Conservation (phyloP, 2,329 filamentous ascomycete species). For the Pseudogymnoascus sp. region DNA sequence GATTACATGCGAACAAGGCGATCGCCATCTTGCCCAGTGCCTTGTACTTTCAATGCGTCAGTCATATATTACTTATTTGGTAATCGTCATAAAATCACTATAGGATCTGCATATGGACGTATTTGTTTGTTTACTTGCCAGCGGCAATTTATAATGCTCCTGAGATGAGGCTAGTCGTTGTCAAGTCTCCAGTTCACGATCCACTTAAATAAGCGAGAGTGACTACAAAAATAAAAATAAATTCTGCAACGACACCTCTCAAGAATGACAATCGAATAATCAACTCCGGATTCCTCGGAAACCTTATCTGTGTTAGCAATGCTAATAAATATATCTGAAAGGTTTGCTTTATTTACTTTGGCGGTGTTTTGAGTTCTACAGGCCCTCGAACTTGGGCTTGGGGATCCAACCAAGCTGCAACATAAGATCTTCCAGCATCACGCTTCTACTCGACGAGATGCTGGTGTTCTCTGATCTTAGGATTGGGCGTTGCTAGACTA, state of each 20-base stretch:
- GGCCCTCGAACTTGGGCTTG: not conserved
- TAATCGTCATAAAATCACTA: not conserved
- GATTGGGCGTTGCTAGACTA: slow-evolving; percentile 13
- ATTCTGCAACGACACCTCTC: not conserved
- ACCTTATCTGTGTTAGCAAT: not conserved
- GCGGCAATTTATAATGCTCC: not conserved
- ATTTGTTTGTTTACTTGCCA: not conserved
- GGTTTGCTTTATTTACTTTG: not conserved
- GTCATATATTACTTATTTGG: not conserved
- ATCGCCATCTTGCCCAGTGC: not conserved
- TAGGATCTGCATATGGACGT: not conserved
- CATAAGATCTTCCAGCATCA: slow-evolving; percentile 10
- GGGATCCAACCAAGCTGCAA: slow-evolving; percentile 3
- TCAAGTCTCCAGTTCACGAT: not conserved
- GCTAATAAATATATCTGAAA: not conserved
- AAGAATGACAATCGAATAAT: not conserved
- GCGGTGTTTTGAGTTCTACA: not conserved
- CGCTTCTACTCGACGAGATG: slow-evolving; percentile 10
- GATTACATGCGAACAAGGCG: not conserved
- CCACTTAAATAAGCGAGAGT: slow-evolving; percentile 11
- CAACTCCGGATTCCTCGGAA: not conserved
- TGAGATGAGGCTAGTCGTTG: not conserved
- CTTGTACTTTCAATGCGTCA: not conserved
- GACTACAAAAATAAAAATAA: slow-evolving; percentile 10
- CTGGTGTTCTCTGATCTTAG: slow-evolving; percentile 10